Evolutionary conservation across 306 rosid genomes (phyloP).

Genomic region (Neltuma alba): DNA sequence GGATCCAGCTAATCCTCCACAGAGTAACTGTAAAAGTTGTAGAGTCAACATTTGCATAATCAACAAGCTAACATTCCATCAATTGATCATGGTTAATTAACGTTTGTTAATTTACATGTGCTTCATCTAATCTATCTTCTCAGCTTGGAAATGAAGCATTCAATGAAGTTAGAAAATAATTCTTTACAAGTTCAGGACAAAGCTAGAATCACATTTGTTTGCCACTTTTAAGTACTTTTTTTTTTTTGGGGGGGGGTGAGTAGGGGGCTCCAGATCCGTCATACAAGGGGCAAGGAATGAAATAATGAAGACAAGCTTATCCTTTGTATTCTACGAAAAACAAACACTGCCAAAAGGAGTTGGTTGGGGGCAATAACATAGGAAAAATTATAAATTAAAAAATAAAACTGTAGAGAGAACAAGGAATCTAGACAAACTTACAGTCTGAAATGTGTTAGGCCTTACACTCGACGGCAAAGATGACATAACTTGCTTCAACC

Average conservation of each 20-base stretch:
- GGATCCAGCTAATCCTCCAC: slow-evolving; percentile 97
- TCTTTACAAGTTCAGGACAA: neutral
- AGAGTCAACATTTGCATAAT: slow-evolving; percentile 20
- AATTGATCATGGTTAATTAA: neutral
- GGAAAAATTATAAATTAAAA: neutral
- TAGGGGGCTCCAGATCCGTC: neutral
- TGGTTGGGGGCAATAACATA: neutral
- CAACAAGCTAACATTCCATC: neutral
- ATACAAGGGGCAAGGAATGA: slow-evolving; percentile 11
- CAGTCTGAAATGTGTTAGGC: slow-evolving; percentile 69
- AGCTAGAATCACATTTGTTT: neutral
- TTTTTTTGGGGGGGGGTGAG: neutral
- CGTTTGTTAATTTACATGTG: neutral
- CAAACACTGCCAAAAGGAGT: slow-evolving; percentile 8
- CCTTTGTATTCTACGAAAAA: slow-evolving; percentile 12
- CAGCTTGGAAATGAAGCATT: neutral
- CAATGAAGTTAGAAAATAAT: neutral
- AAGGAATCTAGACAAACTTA: slow-evolving; percentile 44
- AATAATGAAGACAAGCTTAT: slow-evolving; percentile 41
- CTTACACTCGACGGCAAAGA: slow-evolving; percentile 45
- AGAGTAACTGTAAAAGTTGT: slow-evolving; percentile 66
- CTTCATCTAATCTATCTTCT: neutral
- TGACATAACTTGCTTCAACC: slow-evolving; percentile 73
- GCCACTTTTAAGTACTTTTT: neutral
- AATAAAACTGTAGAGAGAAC: neutral